These are phyloP conservation scores for Tanacetum coccineum DNA, from an alignment of 129 eudicot species.

Conservation along the genomic window DNA sequence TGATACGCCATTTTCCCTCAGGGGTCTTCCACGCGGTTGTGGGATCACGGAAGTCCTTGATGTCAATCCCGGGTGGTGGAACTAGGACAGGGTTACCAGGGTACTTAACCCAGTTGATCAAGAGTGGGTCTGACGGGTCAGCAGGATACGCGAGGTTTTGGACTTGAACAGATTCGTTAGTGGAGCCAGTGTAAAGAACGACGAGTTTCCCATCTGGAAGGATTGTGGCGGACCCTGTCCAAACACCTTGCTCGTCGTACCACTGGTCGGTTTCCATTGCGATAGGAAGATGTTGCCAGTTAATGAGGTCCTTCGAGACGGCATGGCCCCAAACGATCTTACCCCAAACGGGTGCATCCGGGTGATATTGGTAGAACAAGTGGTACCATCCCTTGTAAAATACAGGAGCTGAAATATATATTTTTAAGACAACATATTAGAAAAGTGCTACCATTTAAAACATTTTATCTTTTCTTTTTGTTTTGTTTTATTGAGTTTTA, in stretches of 20 bases:
- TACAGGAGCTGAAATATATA: conserved; percentile 64
- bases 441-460: neutral
- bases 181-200: conserved; percentile 75
- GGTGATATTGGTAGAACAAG: conserved; percentile 86
- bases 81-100: conserved; percentile 65
- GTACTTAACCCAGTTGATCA: conserved; percentile 65
- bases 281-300: conserved; percentile 77
- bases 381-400: conserved; percentile 86
- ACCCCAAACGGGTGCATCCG: conserved; percentile 79
- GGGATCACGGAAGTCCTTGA: conserved; percentile 75
- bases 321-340: conserved; percentile 93
- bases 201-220: conserved; percentile 63
- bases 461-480: too few relatives aligned
- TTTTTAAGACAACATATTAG: neutral
- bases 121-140: conserved; percentile 65
- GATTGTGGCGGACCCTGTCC: conserved; percentile 93
- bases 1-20: conserved; percentile 70
- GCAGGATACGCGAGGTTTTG: conserved; percentile 82
- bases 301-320: conserved; percentile 60
- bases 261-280: conserved; percentile 76
- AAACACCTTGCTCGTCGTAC: conserved; percentile 81
- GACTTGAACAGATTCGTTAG: conserved; percentile 68
- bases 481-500: too few relatives aligned
- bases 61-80: conserved; percentile 67
- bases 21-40: conserved; percentile 81